Base-by-base conservation (phyloP, 768 basidiomycete species). In the Clavaria fumosa region DNA sequence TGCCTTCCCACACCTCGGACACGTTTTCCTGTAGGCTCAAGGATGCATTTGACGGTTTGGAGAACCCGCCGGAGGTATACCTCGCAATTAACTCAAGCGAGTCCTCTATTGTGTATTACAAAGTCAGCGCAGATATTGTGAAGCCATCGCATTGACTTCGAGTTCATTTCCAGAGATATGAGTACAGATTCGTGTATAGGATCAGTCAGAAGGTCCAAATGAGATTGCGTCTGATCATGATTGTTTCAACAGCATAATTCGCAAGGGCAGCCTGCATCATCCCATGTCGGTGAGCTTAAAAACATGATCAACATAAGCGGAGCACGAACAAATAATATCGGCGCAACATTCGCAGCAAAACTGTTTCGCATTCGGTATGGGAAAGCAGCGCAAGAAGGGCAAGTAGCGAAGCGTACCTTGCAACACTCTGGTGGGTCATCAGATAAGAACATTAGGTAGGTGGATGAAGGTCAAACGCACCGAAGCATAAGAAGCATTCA, bases 41-140 rank as follows among this genome's bases (percentile, higher is more conserved):
- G 38, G 55, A 62, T 17, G 72, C 75, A 2, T 84, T 83, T 52
- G 47, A 53, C 5, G 60, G 58, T 9, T 57, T 82, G 9, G 55
- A 54, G 5, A 55, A 58, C 31, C 64, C 66, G 9, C 52, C 61
- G 26, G 62, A 70, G 37, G 54, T 85, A 33, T 78, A 70, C 47
- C 53, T 86, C 21, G 83, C 76, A 9, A 77, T 85, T 39, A 75
- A 73, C 31, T 69, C 76, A 0, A 72, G 79, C 35, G 83, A 86
- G 47, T 75, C 83, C 7, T 84, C 83, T 6, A 76, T 79, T 32
- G 83, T 86, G 36, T 86, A 86, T 54, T 86, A 86, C 57, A 82
- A 80, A 48, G 63, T 86, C 42, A 78, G 75, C 50, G 64, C 67
- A 35, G 83, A 81, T 39, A 78, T 86, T 22, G 72, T 75, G 43